Evolutionary conservation across 1,284 basidiomycete species (phyloP).

Genomic region (Trichosporon sp.): DNA sequence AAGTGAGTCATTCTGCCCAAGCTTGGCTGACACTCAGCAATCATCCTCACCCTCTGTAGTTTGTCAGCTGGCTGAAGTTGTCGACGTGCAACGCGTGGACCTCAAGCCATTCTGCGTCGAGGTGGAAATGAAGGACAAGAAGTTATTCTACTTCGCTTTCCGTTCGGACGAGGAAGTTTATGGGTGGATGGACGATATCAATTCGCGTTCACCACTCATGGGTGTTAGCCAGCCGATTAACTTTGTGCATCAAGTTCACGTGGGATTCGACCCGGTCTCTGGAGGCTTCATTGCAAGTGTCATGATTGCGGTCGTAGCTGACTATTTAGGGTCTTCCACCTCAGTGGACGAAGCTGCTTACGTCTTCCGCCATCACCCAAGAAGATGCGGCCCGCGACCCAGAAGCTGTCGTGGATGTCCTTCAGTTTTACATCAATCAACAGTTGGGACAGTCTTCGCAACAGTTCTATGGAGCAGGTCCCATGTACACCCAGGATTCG

Average conservation of each 20-base stretch:
- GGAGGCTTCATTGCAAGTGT: conserved; percentile 79
- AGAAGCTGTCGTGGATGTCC: conserved; percentile 92
- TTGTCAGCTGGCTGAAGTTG: conserved; percentile 64
- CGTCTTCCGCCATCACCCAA: conserved; percentile 91
- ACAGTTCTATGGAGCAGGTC: background rate
- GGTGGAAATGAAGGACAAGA: conserved; percentile 74
- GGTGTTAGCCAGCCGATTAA: conserved; percentile 91
- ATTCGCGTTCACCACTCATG: conserved; percentile 83
- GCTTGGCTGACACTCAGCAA: conserved; percentile 23
- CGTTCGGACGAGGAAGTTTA: conserved; percentile 95
- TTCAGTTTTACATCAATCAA: conserved; percentile 97
- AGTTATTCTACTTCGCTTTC: conserved; percentile 51
- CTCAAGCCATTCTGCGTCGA: conserved; percentile 86
- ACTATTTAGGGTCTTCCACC: conserved; percentile 76
- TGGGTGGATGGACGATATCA: conserved; percentile 93
- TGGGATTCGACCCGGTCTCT: conserved; percentile 89
- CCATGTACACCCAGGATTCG: background rate
- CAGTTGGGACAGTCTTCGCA: conserved; percentile 54
- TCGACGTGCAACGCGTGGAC: conserved; percentile 83
- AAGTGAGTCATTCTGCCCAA: conserved; percentile 56
- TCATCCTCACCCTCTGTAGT: conserved; percentile 28
- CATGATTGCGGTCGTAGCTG: background rate
- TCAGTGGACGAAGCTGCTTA: conserved; percentile 92
- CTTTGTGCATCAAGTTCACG: conserved; percentile 97
- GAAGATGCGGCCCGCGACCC: conserved; percentile 97